Percentiles rank a stretch among this genome's conserved stretches.
Conservation (phyloP, 305 asterid genomes). For the Rubia peregrina region DNA sequence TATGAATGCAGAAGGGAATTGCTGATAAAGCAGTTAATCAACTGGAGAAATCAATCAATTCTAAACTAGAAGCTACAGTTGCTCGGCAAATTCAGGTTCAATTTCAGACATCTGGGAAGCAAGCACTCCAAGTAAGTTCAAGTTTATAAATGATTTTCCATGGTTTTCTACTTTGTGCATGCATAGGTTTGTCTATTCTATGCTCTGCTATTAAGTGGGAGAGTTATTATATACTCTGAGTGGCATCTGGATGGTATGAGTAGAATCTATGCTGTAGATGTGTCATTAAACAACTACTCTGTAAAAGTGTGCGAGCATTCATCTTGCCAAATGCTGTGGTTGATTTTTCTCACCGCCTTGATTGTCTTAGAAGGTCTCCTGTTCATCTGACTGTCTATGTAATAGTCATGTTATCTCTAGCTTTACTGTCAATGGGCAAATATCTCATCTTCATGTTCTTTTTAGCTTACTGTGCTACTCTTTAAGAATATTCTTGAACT, state of each 20-base stretch:
- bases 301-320: background rate
- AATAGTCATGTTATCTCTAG: background rate
- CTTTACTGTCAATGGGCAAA: background rate
- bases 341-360: background rate
- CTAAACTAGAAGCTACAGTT: slow-evolving; percentile 77
- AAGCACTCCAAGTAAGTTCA: slow-evolving; percentile 70
- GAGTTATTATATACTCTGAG: background rate
- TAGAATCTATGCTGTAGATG: background rate
- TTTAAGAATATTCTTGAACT: slow-evolving; percentile 9
- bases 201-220: background rate
- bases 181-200: background rate
- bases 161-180: background rate
- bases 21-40: slow-evolving; percentile 81
- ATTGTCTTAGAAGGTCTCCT: background rate
- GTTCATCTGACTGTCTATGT: background rate
- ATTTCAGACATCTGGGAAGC: slow-evolving; percentile 89
- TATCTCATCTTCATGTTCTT: background rate
- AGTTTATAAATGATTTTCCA: background rate
- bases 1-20: slow-evolving; percentile 70
- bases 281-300: background rate
- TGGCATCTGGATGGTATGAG: background rate
- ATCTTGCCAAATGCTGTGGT: background rate
- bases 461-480: background rate
- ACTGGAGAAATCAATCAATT: slow-evolving; percentile 67
- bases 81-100: slow-evolving; percentile 81